Percentiles rank a stretch among this genome's conserved stretches.
These are phyloP conservation scores for Cystofilobasidium macerans DNA, from an alignment of 768 basidiomycete species.

Conservation along the genomic window DNA sequence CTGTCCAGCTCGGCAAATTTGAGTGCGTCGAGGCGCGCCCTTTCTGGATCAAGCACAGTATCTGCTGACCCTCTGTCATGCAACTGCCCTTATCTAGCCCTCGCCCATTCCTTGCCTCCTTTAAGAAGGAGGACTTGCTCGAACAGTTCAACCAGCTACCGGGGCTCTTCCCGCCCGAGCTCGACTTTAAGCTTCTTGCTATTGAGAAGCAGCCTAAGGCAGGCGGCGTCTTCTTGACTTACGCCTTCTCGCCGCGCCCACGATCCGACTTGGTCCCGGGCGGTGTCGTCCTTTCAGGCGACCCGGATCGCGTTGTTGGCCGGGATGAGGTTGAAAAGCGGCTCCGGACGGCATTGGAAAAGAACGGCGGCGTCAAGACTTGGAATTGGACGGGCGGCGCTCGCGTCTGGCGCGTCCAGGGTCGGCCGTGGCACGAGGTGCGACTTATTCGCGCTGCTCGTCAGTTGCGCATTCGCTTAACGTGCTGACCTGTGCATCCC, in stretches of 20 bases:
- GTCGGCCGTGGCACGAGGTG: conserved; percentile 20
- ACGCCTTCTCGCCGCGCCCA: conserved; percentile 7
- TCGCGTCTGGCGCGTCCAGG: conserved; percentile 20
- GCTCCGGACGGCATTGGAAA: conserved; percentile 14
- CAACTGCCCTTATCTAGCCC: conserved; percentile 1
- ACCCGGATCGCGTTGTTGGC: background rate
- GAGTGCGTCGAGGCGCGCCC: too few relatives aligned
- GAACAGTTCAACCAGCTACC: conserved; percentile 20
- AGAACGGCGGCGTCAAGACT: conserved; percentile 19
- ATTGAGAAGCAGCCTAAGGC: conserved; percentile 23
- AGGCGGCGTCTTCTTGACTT: conserved; percentile 23
- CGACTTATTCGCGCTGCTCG: background rate
- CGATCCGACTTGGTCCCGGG: background rate
- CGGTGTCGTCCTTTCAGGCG: background rate
- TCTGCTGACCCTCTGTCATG: background rate
- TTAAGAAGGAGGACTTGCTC: conserved; percentile 17
- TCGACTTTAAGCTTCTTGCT: conserved; percentile 17
- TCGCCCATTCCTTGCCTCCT: conserved; percentile 10
- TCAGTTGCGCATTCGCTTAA: background rate
- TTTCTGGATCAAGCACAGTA: background rate
- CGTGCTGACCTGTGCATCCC: background rate
- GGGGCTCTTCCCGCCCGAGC: background rate
- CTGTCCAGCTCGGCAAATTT: conserved; percentile 17
- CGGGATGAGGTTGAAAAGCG: conserved; percentile 13
- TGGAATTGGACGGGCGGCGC: conserved; percentile 16